Percentiles rank a stretch among this genome's conserved stretches.
phyloP scores from a whole-genome alignment of 331 rosid species.

The Quercus lobata region DNA sequence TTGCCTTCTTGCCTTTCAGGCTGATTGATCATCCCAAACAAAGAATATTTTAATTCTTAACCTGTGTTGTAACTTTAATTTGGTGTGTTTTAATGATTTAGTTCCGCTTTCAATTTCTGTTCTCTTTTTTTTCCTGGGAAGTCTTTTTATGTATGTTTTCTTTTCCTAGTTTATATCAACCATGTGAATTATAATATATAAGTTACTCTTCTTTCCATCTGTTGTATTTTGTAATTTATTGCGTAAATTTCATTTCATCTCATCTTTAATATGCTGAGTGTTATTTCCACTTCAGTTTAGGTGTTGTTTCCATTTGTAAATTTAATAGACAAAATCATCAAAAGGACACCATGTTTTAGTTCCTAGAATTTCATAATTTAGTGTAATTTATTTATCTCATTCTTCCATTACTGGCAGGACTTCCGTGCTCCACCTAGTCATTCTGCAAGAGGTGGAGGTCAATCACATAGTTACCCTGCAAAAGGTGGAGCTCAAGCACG shows the following conservation, averaged over 20 bases:
- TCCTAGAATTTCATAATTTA: background rate
- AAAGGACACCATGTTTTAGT: background rate
- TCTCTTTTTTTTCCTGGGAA: background rate
- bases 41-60: background rate
- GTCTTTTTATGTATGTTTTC: background rate
- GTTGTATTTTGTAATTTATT: background rate
- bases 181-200: background rate
- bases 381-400: conserved; percentile 7
- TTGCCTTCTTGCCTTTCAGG: background rate
- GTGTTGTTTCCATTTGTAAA: background rate
- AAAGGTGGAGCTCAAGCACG: conserved; percentile 8
- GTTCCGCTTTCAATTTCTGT: background rate
- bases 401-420: conserved; percentile 18
- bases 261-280: background rate
- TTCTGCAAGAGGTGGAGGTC: conserved; percentile 23
- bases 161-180: background rate
- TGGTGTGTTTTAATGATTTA: background rate
- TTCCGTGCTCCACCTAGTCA: conserved; percentile 13
- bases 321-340: background rate
- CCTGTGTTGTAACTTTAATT: background rate
- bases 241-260: background rate
- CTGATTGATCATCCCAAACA: background rate
- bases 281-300: background rate
- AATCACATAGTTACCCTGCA: conserved; percentile 10
- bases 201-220: too few species aligned